Evolutionary conservation across 768 basidiomycete species (phyloP), one percentile per base, ranked within the genome.

Genomic region (Lenzites betulinus): DNA sequence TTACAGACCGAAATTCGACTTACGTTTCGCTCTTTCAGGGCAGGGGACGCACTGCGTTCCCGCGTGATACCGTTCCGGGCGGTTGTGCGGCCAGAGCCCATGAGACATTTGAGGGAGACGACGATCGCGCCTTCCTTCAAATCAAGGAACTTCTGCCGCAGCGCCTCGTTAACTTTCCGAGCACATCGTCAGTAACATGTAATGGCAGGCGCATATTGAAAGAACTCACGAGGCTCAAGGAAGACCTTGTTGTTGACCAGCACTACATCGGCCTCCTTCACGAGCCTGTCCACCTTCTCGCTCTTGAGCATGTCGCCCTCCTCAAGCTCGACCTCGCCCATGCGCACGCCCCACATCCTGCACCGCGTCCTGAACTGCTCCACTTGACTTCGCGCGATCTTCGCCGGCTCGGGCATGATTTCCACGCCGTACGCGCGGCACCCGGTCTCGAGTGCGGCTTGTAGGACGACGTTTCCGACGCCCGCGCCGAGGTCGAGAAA

Each of bases 111-210:
- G 18, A 99, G 76, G 20, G 92, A 94, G 38, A 98, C 84, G 48
- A 99, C 90, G 49, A 87, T 87, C 0, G 95, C 93, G 20, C 93
- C 92, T 60, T 96, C 93, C 69, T 94, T 97, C 60, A 98, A 78
- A 69, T 99, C 97, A 55, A 99, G 78, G 75, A 98, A 98, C 69
- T 93, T 90, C 28, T 90, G 87, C 46, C 90, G 81, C 16, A 99
- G 76, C 1, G 87, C 84, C 69, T 93, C 92, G 73, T 98, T 98
- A 61, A 98, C 90, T 93, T 58, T 12, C 41, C 46, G 33, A 54
- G 20, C 63, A 47, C 60, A 50, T 47, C 12, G 36, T n/a, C 35
- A 26, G 13, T 33, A 22, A 41, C 5, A 20, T 8, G 33, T 33
- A 62, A 15, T 22, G n/a, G 50, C 26, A 41, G n/a, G 20, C n/a